phyloP scores from a whole-genome alignment of 2,329 filamentous ascomycete species.

The Chalara sp. region DNA sequence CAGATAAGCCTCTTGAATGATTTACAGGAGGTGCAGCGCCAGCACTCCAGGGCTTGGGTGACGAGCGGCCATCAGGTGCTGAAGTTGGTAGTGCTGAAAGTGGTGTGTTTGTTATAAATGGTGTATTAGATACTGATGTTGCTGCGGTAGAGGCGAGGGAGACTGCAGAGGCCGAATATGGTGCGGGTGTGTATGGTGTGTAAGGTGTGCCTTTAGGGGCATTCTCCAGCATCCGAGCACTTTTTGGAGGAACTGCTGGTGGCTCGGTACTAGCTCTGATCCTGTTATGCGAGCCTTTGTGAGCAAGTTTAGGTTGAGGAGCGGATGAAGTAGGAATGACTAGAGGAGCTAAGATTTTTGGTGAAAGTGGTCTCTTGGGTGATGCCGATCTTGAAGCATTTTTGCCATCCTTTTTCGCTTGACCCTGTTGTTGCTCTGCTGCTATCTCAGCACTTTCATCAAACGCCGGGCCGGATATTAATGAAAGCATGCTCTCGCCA shows the following conservation, averaged over 20 bases:
- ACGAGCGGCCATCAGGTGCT: slow-evolving; percentile 15
- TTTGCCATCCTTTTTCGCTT: slow-evolving; percentile 7
- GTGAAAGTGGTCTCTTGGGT: slow-evolving; percentile 38
- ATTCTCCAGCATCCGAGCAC: slow-evolving; percentile 36
- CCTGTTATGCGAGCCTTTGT: slow-evolving; percentile 27
- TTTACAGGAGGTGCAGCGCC: slow-evolving; percentile 2
- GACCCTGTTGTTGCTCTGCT: slow-evolving; percentile 1
- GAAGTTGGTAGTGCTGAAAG: slow-evolving; percentile 3
- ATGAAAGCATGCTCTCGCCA: slow-evolving; percentile 26
- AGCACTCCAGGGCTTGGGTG: slow-evolving; percentile 18
- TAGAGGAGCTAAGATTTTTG: slow-evolving; percentile 48
- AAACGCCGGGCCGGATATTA: slow-evolving; percentile 25
- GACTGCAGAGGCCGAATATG: slow-evolving; percentile 19
- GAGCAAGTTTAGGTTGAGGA: slow-evolving; percentile 12
- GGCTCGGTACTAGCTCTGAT: slow-evolving; percentile 39
- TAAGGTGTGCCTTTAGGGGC: slow-evolving; percentile 31
- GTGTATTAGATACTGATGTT: slow-evolving; percentile 16
- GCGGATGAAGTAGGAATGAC: slow-evolving; percentile 40
- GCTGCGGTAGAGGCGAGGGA: slow-evolving; percentile 16
- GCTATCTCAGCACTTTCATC: slow-evolving; percentile 29
- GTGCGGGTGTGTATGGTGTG: slow-evolving; percentile 33
- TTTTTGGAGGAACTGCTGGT: slow-evolving; percentile 33
- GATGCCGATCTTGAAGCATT: slow-evolving; percentile 9
- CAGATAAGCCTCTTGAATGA: slow-evolving; percentile 19
- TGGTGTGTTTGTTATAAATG: slow-evolving; percentile 5